Evolutionary conservation across 1,284 basidiomycete species (phyloP).

Genomic region (Ustilago hordei): DNA sequence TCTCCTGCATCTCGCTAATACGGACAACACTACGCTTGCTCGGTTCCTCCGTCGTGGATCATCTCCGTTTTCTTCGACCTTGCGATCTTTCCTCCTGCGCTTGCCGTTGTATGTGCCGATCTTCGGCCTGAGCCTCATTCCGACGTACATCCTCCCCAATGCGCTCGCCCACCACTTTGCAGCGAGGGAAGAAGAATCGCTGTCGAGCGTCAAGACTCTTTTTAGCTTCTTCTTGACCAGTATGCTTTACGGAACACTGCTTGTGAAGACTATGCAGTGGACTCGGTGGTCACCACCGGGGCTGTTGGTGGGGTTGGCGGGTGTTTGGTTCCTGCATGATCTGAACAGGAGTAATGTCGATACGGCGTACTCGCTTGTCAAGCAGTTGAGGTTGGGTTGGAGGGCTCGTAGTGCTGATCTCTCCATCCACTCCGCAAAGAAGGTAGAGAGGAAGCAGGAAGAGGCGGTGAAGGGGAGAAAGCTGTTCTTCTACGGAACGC

Average conservation of each 20-base stretch:
- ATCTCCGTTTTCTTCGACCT: not conserved
- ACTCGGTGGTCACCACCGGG: slow-evolving; percentile 33
- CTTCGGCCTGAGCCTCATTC: slow-evolving; percentile 31
- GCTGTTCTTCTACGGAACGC: slow-evolving; percentile 60
- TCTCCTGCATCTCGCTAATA: slow-evolving; percentile 25
- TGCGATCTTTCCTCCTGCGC: slow-evolving; percentile 21
- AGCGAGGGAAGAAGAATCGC: slow-evolving; percentile 38
- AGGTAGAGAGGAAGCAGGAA: not conserved
- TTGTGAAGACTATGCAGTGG: slow-evolving; percentile 32
- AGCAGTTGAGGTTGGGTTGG: slow-evolving; percentile 38
- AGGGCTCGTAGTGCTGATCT: slow-evolving; percentile 8
- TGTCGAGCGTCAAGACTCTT: slow-evolving; percentile 42
- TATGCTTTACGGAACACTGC: slow-evolving; percentile 19
- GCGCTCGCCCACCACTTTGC: slow-evolving; percentile 41
- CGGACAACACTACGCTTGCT: slow-evolving; percentile 23
- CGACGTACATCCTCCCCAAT: slow-evolving; percentile 38
- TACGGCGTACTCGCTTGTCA: slow-evolving; percentile 23
- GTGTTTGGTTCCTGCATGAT: slow-evolving; percentile 36
- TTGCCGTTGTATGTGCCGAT: slow-evolving; percentile 34
- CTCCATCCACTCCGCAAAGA: not conserved
- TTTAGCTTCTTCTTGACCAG: slow-evolving; percentile 35
- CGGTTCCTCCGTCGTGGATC: not conserved
- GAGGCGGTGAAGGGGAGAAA: not conserved
- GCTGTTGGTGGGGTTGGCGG: slow-evolving; percentile 34
- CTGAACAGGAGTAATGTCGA: slow-evolving; percentile 30